phyloP scores from a whole-genome alignment of 352 stramenopile genomes.

The Pythium sukuiense region DNA sequence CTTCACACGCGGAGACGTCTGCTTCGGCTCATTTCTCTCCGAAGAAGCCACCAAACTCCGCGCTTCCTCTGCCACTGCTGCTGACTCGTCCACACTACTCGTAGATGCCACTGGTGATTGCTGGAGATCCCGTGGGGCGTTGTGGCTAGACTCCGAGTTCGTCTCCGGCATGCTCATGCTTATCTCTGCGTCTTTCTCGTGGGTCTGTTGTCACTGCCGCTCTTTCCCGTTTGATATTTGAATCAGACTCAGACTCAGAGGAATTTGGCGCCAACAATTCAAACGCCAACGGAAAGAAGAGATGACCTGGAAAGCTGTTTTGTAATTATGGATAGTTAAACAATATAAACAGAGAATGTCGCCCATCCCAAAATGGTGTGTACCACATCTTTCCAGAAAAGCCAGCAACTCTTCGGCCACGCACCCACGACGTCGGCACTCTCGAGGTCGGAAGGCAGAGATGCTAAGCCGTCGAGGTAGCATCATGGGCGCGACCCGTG shows the following conservation, averaged over 20 bases:
- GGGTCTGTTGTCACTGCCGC: slow-evolving; percentile 7
- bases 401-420: slow-evolving; percentile 14
- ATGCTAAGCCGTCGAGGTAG: slow-evolving; percentile 9
- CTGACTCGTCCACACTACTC: background rate
- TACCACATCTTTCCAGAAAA: slow-evolving; percentile 24
- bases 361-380: slow-evolving; percentile 18
- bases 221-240: background rate
- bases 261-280: slow-evolving; percentile 31
- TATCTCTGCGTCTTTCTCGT: background rate
- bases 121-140: background rate
- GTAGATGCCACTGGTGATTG: background rate
- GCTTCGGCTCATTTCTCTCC: background rate
- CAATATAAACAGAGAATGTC: slow-evolving; percentile 2
- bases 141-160: background rate
- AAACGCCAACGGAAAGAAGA: slow-evolving; percentile 15
- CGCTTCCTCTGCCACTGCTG: background rate
- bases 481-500: slow-evolving; percentile 12
- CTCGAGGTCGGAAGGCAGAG: background rate
- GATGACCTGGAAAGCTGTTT: slow-evolving; percentile 11
- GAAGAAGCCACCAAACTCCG: background rate
- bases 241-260: slow-evolving; percentile 15
- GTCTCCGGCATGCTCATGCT: background rate
- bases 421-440: background rate
- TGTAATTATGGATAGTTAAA: background rate
- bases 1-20: slow-evolving; percentile 3